phyloP scores from a whole-genome alignment of 176 grass and related monocot genomes.

The Aegilops sharonensis region DNA sequence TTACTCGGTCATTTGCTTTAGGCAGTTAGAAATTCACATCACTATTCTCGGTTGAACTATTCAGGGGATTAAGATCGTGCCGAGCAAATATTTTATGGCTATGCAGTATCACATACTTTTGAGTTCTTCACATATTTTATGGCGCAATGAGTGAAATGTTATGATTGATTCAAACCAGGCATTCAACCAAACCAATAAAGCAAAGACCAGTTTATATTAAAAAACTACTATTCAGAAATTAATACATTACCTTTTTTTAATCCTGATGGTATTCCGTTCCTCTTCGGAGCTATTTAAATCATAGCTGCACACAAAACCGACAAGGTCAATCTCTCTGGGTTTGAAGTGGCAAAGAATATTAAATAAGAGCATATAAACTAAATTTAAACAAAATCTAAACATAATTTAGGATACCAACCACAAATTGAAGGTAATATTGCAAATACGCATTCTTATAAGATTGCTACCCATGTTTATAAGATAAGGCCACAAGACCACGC shows the following conservation, averaged over 20 bases:
- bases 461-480: conserved; percentile 4
- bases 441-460: background rate
- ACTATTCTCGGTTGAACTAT: background rate
- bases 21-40: conserved; percentile 1
- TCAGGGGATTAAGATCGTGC: background rate
- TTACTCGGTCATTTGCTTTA: background rate
- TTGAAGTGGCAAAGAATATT: conserved; percentile 8
- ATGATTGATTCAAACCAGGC: background rate
- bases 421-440: too few relatives aligned
- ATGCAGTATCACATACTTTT: conserved; percentile 8
- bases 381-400: background rate
- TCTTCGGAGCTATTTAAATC: conserved; percentile 67
- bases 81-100: background rate
- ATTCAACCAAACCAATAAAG: conserved; percentile 7
- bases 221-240: background rate
- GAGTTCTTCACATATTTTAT: background rate
- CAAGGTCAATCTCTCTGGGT: conserved; percentile 24
- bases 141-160: background rate
- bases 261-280: conserved; percentile 61
- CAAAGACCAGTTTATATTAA: background rate
- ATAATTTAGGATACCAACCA: background rate
- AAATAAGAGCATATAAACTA: background rate
- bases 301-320: conserved; percentile 57
- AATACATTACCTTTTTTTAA: conserved; percentile 75
- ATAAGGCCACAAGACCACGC: background rate